Conservation (phyloP, 352 stramenopile species). For the Phytophthora boehmeriae region DNA sequence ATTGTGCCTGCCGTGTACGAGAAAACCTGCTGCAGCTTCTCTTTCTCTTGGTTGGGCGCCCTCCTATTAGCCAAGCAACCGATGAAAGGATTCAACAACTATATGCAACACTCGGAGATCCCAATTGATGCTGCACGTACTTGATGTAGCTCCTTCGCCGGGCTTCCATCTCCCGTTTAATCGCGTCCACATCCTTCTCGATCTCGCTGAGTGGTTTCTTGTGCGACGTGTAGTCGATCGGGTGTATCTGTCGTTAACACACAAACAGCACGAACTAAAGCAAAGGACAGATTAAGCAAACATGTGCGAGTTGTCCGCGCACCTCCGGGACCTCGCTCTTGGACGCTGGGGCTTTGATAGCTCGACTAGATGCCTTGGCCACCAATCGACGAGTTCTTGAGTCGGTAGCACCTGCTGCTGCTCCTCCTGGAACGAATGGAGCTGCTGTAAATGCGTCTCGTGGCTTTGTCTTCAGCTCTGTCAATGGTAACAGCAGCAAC, state of each 20-base stretch:
- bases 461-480: constrained; percentile 62
- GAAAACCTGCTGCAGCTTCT: constrained; percentile 84
- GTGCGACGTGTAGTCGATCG: constrained; percentile 59
- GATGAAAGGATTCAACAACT: neutral
- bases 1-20: constrained; percentile 72
- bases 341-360: constrained; percentile 57
- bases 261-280: neutral
- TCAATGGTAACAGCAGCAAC: neutral
- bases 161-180: constrained; percentile 75
- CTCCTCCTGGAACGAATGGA: constrained; percentile 76
- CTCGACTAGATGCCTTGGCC: constrained; percentile 63
- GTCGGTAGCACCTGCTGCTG: constrained; percentile 32
- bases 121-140: constrained; percentile 28
- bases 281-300: neutral
- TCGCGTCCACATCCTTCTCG: constrained; percentile 76
- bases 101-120: too few species aligned
- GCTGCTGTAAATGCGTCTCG: constrained; percentile 27
- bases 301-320: neutral
- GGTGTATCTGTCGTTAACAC: too few species aligned
- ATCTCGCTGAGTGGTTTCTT: constrained; percentile 76
- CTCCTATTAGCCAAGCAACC: constrained; percentile 22
- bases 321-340: constrained; percentile 43
- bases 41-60: constrained; percentile 75
- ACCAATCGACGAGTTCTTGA: constrained; percentile 56
- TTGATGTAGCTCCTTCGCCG: constrained; percentile 58